Conservation (phyloP, 306 rosid species). For the Sophora flavescens region DNA sequence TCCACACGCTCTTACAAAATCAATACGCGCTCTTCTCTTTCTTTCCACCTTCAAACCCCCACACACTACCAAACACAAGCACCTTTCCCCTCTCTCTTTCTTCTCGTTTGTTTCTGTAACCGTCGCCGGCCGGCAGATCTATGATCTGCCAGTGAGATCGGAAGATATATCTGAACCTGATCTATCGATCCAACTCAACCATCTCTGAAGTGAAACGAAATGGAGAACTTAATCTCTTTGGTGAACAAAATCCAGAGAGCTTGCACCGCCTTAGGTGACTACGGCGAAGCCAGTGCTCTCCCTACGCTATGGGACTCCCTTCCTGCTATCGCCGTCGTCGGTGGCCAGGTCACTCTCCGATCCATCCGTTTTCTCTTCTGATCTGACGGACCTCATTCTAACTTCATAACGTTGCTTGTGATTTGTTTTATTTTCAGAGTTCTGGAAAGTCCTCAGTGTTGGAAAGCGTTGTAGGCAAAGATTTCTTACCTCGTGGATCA, state of each 20-base stretch:
- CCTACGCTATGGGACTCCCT: slow-evolving; percentile 97
- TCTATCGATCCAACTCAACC: slow-evolving; percentile 17
- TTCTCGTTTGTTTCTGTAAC: slow-evolving; percentile 1
- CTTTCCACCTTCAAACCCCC: slow-evolving; percentile 35
- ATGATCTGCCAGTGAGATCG: slow-evolving; percentile 18
- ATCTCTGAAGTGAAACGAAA: slow-evolving; percentile 29
- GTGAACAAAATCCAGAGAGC: slow-evolving; percentile 98
- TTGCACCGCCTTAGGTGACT: slow-evolving; percentile 95
- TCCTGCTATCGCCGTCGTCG: slow-evolving; percentile 96
- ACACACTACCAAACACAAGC: slow-evolving; percentile 34
- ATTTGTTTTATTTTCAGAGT: slow-evolving; percentile 59
- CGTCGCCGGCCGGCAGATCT: slow-evolving; percentile 34
- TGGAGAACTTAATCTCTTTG: slow-evolving; percentile 86
- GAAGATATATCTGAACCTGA: background rate
- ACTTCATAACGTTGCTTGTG: slow-evolving; percentile 8
- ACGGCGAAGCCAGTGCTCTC: slow-evolving; percentile 87
- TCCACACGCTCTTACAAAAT: no score
- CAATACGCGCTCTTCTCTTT: background rate
- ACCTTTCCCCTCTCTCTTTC: background rate
- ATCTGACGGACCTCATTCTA: background rate
- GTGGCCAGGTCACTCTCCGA: slow-evolving; percentile 83
- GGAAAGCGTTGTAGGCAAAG: slow-evolving; percentile 97
- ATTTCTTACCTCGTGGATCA: slow-evolving; percentile 98
- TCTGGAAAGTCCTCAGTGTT: slow-evolving; percentile 95
- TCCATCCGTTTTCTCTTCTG: slow-evolving; percentile 38